Percentiles rank a stretch among this genome's conserved stretches.
Evolutionary conservation across 192 early-diverging fungal genomes (phyloP).

Genomic region (Backusella morwellensis): DNA sequence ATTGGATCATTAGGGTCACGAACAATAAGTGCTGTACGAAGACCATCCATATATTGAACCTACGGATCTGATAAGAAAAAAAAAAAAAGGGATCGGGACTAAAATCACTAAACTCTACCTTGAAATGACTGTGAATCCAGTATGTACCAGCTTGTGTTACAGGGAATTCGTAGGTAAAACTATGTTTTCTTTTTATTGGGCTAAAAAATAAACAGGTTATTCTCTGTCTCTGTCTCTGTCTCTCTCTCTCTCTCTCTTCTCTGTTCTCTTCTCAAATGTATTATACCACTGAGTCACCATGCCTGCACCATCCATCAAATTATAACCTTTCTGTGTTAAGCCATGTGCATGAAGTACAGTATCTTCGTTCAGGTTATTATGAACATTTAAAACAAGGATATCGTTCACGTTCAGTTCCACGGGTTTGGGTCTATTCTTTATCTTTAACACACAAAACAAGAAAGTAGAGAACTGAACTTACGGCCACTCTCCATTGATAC

Average conservation of each 20-base stretch:
- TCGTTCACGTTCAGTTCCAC: slow-evolving; percentile 45
- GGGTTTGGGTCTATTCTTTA: slow-evolving; percentile 33
- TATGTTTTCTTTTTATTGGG: slow-evolving; percentile 62
- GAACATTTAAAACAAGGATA: slow-evolving; percentile 36
- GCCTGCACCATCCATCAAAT: slow-evolving; percentile 68
- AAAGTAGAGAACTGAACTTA: slow-evolving; percentile 29
- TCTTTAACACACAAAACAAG: no score
- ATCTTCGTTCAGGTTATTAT: slow-evolving; percentile 57
- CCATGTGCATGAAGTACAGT: slow-evolving; percentile 79
- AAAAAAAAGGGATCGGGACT: not conserved
- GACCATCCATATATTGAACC: slow-evolving; percentile 79
- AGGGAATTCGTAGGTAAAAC: slow-evolving; percentile 69
- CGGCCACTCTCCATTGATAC: slow-evolving; percentile 66
- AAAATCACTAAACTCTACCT: slow-evolving; percentile 18
- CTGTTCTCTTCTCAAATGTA: not conserved
- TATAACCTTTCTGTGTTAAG: slow-evolving; percentile 64
- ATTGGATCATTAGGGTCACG: slow-evolving; percentile 58
- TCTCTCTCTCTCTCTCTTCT: no score
- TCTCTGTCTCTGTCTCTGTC: not conserved
- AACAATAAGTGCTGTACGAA: slow-evolving; percentile 70
- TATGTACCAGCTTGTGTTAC: slow-evolving; percentile 76
- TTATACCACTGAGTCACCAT: slow-evolving; percentile 67
- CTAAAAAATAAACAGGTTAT: slow-evolving; percentile 3
- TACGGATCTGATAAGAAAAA: not conserved
- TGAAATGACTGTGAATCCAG: slow-evolving; percentile 80